Base-by-base conservation (phyloP, 2,329 filamentous ascomycete species). In the Graphilbum fragrans region DNA sequence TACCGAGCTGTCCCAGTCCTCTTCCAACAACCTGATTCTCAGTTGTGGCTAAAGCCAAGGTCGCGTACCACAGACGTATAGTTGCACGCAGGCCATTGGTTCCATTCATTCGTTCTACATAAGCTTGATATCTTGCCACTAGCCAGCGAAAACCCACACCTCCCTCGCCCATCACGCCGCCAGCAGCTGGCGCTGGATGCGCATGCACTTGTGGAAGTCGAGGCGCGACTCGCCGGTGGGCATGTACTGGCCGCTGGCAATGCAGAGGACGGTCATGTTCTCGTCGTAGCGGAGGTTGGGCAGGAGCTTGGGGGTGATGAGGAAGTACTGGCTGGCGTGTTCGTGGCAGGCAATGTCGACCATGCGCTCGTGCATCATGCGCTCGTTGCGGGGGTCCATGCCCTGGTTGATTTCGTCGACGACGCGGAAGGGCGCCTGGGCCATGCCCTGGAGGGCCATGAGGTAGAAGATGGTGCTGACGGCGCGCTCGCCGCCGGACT, bases 351-450 rank as follows among this genome's bases (percentile, higher is more conserved):
- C 92, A 56, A 98, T 95, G 55, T 95, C 87, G 9, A 98, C 92
- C 83, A 98, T 93, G 48, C 92, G 85, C 57, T 90, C 86, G 63
- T 98, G 92, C 16, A 98, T 88, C 77, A 95, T 93, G 52, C 92
- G 84, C 63, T 98, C 92, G 62, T 98, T 98, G 53, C 92, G 81
- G 35, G 90, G 92, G 59, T 98, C 92, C 92, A 98, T 98, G 50
- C 92, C 92, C 64, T 98, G 92, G 57, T 98, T 98, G 70, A 98
- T 98, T 65, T 98, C 92, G 62, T 98, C 92, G 45, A 98, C 92
- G 38, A 98, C 90, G 40, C 92, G 86, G 74, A 98, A 98, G 1
- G 92, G 92, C 4, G 88, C 87, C 53, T 87, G 83, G 16, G 92
- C 90, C 53, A 98, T 80, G 38, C 85, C 85, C 60, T 98, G 92